These are phyloP conservation scores for Cyclotella choctawhatcheeana DNA, from an alignment of 108 stramenopile genomes.

Conservation along the genomic window DNA sequence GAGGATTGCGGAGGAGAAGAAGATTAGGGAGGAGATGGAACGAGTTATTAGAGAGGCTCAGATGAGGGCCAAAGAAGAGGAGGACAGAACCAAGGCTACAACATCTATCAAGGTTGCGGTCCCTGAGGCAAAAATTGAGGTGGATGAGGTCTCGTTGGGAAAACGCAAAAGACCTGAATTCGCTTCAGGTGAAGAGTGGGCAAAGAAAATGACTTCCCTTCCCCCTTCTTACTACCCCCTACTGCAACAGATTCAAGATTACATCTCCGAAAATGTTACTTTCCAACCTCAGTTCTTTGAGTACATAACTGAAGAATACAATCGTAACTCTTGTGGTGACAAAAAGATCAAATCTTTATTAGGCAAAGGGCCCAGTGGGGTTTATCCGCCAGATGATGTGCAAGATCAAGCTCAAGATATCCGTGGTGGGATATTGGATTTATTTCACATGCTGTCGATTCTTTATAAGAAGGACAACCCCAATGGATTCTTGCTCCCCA, in stretches of 20 bases:
- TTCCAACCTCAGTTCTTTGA: slow-evolving; percentile 73
- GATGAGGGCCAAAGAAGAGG: slow-evolving; percentile 1
- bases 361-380: slow-evolving; percentile 45
- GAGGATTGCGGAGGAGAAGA: slow-evolving; percentile 22
- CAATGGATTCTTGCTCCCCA: slow-evolving; percentile 32
- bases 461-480: slow-evolving; percentile 23
- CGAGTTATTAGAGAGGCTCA: slow-evolving; percentile 6
- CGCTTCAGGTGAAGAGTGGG: slow-evolving; percentile 73
- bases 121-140: slow-evolving; percentile 3
- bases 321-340: slow-evolving; percentile 38
- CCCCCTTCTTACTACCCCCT: slow-evolving; percentile 48
- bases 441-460: slow-evolving; percentile 49
- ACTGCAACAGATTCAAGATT: slow-evolving; percentile 63
- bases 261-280: slow-evolving; percentile 65
- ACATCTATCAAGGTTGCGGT: slow-evolving; percentile 10
- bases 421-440: slow-evolving; percentile 45
- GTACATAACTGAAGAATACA: slow-evolving; percentile 64
- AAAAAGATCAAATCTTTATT: slow-evolving; percentile 47
- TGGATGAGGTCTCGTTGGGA: slow-evolving; percentile 30
- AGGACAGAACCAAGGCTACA: slow-evolving; percentile 24
- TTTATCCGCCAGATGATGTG: slow-evolving; percentile 49
- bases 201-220: slow-evolving; percentile 54
- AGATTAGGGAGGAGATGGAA: slow-evolving; percentile 19
- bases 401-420: slow-evolving; percentile 39
- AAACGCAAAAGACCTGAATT: slow-evolving; percentile 68